Evolutionary conservation across 371 early-diverging fungal species (phyloP).

Genomic region (Cokeromyces recurvatus): DNA sequence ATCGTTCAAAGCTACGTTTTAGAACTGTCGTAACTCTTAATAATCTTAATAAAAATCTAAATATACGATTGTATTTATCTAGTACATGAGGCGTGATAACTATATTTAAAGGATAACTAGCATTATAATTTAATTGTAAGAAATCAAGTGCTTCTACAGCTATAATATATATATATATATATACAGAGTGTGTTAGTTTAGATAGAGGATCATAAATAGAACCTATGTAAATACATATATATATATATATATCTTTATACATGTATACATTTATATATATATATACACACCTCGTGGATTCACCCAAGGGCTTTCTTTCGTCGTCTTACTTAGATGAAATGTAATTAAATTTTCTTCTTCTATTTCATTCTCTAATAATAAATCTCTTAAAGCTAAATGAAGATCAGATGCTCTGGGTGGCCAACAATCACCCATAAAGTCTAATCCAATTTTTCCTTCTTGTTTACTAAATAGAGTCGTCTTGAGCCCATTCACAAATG

Average conservation of each 20-base stretch:
- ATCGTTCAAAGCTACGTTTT: conserved; percentile 27
- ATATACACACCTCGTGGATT: not conserved
- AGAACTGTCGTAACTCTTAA: conserved; percentile 26
- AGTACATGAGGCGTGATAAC: conserved; percentile 36
- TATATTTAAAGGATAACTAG: conserved; percentile 40
- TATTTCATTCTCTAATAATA: conserved; percentile 28
- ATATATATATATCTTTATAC: too few species aligned
- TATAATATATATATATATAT: too few species aligned
- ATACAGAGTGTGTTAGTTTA: too few species aligned
- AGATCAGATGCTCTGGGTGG: conserved; percentile 41
- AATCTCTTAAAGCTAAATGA: conserved; percentile 33
- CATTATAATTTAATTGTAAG: conserved; percentile 41
- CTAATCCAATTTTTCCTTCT: conserved; percentile 6
- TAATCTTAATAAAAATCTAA: conserved; percentile 43
- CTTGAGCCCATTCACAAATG: conserved; percentile 29
- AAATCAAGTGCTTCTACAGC: conserved; percentile 48
- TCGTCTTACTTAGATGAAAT: conserved; percentile 28
- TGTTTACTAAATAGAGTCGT: conserved; percentile 26
- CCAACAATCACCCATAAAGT: conserved; percentile 22
- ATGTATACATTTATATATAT: not conserved
- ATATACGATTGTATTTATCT: conserved; percentile 49
- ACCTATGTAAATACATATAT: too few species aligned
- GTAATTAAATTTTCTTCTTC: conserved; percentile 28
- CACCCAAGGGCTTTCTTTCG: not conserved
- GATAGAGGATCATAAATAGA: too few species aligned